Percentiles rank a stretch among this genome's conserved stretches.
These are phyloP conservation scores for Paramecium tetraurelia DNA, from an alignment of 73 alveolate genomes.

Conservation along the genomic window DNA sequence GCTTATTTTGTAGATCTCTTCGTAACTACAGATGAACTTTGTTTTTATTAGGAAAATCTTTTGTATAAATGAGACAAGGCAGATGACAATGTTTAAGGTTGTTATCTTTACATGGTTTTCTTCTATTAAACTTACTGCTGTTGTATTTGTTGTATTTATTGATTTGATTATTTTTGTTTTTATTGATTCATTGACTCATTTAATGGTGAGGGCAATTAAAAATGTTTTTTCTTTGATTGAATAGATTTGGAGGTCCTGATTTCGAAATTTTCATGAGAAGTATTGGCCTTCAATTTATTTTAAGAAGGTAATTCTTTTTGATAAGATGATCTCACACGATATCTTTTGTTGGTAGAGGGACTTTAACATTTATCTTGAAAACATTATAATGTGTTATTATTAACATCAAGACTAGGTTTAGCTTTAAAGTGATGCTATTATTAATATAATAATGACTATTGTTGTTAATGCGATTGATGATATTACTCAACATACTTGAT, in stretches of 20 bases:
- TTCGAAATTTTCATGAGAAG: slow-evolving; percentile 35
- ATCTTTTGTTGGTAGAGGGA: background rate
- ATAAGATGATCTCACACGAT: slow-evolving; percentile 45
- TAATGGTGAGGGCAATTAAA: slow-evolving; percentile 24
- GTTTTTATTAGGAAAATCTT: background rate
- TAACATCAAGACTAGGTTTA: background rate
- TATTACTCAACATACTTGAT: slow-evolving; percentile 33
- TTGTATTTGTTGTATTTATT: background rate
- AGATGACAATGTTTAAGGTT: slow-evolving; percentile 1
- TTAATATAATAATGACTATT: background rate
- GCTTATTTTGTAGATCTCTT: background rate
- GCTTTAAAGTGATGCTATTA: background rate
- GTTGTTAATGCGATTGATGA: background rate
- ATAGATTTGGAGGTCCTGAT: slow-evolving; percentile 26
- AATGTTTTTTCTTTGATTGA: background rate
- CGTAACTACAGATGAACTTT: slow-evolving; percentile 10
- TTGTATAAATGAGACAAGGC: background rate
- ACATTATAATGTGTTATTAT: background rate
- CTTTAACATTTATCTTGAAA: background rate
- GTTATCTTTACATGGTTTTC: background rate
- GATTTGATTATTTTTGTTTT: background rate
- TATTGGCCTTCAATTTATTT: background rate
- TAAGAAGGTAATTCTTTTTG: slow-evolving; percentile 35
- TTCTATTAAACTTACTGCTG: background rate
- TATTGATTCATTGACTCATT: background rate